Percentiles rank a stretch among this genome's conserved stretches.
These are phyloP conservation scores for Linum usitatissimum DNA, from an alignment of 345 rosid species.

Conservation along the genomic window DNA sequence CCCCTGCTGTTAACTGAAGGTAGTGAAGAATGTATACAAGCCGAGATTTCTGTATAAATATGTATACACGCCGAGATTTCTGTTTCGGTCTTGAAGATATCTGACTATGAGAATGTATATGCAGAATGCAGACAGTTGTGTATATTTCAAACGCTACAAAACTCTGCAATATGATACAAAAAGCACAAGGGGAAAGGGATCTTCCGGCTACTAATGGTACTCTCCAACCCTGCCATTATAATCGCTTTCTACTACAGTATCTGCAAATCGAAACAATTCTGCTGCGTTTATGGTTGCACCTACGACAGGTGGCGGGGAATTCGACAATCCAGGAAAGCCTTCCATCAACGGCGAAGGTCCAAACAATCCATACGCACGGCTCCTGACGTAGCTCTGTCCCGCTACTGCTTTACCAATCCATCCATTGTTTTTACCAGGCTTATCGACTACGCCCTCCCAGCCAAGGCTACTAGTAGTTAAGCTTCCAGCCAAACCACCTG, in stretches of 20 bases:
- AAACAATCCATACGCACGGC: constrained; percentile 19
- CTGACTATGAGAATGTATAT: too few relatives aligned
- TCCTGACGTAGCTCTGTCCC: constrained; percentile 19
- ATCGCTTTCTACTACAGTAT: constrained; percentile 18
- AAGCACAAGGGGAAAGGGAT: too few relatives aligned
- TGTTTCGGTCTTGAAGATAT: too few relatives aligned
- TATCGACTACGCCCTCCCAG: constrained; percentile 16
- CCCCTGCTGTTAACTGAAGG: too few relatives aligned
- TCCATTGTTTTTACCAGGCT: constrained; percentile 20
- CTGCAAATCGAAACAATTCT: constrained; percentile 27
- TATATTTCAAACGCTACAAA: too few relatives aligned
- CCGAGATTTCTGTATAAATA: too few relatives aligned
- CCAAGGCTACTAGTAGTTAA: constrained; percentile 1
- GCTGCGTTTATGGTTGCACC: not conserved
- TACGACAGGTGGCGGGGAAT: constrained; percentile 11
- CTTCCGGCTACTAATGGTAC: not conserved
- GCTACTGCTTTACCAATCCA: not conserved
- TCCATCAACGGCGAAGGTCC: constrained; percentile 31
- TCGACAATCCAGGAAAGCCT: constrained; percentile 33
- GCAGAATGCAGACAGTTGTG: too few relatives aligned
- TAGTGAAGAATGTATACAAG: too few relatives aligned
- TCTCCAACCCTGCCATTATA: constrained; percentile 2
- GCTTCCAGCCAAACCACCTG: constrained; percentile 27
- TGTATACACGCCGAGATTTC: too few relatives aligned
- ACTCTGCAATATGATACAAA: too few relatives aligned